Percentiles rank a stretch among this genome's conserved stretches.
These are phyloP conservation scores for Sugiyamaella grinbergsii DNA, from an alignment of 1,139 yeast species.

Conservation along the genomic window DNA sequence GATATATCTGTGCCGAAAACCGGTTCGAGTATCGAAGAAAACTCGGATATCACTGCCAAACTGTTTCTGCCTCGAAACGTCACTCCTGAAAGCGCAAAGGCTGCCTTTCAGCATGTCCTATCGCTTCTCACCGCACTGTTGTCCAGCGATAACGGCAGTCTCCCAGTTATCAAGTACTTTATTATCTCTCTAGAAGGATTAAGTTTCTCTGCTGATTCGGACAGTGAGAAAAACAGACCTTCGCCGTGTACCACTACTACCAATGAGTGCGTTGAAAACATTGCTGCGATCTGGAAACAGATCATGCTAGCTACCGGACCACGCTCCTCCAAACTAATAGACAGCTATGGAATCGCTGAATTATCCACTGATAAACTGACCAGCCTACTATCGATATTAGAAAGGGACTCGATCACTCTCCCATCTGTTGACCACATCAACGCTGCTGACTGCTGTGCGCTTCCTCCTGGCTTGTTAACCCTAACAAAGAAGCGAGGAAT, in stretches of 20 bases:
- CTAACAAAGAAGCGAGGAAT: conserved; percentile 34
- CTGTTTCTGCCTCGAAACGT: conserved; percentile 32
- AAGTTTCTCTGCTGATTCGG: conserved; percentile 33
- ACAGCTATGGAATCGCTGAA: conserved; percentile 39
- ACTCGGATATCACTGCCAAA: conserved; percentile 32
- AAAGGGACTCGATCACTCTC: conserved; percentile 12
- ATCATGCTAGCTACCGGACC: conserved; percentile 21
- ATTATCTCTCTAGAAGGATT: conserved; percentile 36
- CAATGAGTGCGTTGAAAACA: conserved; percentile 21
- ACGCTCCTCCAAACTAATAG: conserved; percentile 21
- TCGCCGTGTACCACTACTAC: neutral
- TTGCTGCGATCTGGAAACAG: conserved; percentile 33
- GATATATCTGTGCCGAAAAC: too few species aligned
- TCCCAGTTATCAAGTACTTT: conserved; percentile 26
- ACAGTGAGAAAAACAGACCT: conserved; percentile 25
- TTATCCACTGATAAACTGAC: conserved; percentile 32
- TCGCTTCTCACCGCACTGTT: neutral
- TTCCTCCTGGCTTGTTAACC: conserved; percentile 38
- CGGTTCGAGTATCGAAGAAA: neutral
- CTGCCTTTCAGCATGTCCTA: conserved; percentile 4
- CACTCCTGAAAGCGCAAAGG: conserved; percentile 20
- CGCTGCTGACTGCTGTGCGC: conserved; percentile 41
- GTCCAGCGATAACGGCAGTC: conserved; percentile 9
- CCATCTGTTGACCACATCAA: conserved; percentile 40
- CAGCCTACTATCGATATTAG: conserved; percentile 27